Base-by-base conservation (phyloP, 2,329 filamentous ascomycete genomes). In the Verticillium alfalfae region DNA sequence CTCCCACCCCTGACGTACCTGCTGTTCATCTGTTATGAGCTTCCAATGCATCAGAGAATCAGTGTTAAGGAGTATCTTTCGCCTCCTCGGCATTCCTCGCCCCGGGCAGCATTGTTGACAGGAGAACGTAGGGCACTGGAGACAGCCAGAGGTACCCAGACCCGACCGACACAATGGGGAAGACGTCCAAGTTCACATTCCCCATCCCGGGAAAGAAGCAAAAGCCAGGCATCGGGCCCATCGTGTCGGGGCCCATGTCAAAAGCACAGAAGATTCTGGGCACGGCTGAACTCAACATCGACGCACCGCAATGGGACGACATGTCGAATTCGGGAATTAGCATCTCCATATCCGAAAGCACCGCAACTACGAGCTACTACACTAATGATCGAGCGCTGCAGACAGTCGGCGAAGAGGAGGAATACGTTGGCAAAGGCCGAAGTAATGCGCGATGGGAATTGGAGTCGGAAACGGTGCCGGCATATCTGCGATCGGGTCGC, bases 191-290 rank as follows among this genome's bases (percentile, higher is more conserved):
- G 62, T 83, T 84, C 66, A 77, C 72, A 45, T 83, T 84, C 59
- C 76, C 80, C 36, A 70, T 83, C 16, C 76, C 80, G 59, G 76
- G 81, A 59, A 79, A 81, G 63, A 84, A 80, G 69, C 72, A 73
- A 39, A 58, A 61, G 13, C 34, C n/a, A 57, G 54, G n/a, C 66
- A 70, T 67, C 39, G 67, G 68, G 34, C 68, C 68, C 36, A 68
- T 67, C 16, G 67, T 71, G 9, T 69, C 72, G n/a, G 72, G 73
- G 39, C 75, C 77, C 2, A 72, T 81, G 66, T 81, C 78, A 62
- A 84, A 84, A 68, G 81, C 79, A 1, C 81, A 83, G 66, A 80
- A 78, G 66, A 76, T 84, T 16, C 69, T 84, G 45, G 82, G 81
- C 31, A 77, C 77, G 5, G 74, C 76, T 34, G 76, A 78, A 6